These are phyloP conservation scores for Salvia rosmarinus DNA, from an alignment of 257 asterid species.

Conservation along the genomic window DNA sequence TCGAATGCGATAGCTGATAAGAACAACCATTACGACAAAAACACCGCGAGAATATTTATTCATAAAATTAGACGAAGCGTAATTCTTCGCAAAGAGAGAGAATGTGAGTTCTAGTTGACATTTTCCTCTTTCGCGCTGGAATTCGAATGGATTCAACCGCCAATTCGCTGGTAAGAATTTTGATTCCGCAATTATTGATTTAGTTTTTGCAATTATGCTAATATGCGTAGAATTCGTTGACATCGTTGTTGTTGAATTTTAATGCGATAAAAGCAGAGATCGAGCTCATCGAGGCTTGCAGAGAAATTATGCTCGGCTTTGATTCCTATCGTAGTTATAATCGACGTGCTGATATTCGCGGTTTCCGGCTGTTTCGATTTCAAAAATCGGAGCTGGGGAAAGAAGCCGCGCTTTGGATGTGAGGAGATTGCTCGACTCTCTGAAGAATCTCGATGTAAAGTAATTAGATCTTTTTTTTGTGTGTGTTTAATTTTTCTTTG, in stretches of 20 bases:
- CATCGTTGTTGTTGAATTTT: constrained; percentile 12
- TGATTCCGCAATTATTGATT: neutral
- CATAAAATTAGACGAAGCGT: neutral
- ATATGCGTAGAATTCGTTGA: constrained; percentile 2
- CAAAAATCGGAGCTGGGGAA: constrained; percentile 18
- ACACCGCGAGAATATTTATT: neutral
- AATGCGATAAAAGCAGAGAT: constrained; percentile 41
- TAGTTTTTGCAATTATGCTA: neutral
- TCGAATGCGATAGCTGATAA: neutral
- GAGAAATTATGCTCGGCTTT: constrained; percentile 60
- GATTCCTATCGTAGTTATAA: constrained; percentile 53
- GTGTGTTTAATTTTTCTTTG: neutral
- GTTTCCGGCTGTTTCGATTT: constrained; percentile 58
- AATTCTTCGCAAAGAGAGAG: neutral
- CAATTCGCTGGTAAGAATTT: constrained; percentile 30
- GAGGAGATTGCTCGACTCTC: constrained; percentile 56
- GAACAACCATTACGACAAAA: neutral
- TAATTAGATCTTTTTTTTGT: neutral
- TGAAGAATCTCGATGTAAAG: constrained; percentile 66
- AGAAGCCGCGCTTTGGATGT: constrained; percentile 36
- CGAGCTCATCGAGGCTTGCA: constrained; percentile 52
- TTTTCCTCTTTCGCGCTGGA: constrained; percentile 17
- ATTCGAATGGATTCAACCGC: constrained; percentile 43
- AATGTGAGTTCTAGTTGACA: neutral
- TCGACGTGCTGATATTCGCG: constrained; percentile 56